Base-by-base conservation (phyloP, 1,284 basidiomycete species). In the Cerioporus squamosus region DNA sequence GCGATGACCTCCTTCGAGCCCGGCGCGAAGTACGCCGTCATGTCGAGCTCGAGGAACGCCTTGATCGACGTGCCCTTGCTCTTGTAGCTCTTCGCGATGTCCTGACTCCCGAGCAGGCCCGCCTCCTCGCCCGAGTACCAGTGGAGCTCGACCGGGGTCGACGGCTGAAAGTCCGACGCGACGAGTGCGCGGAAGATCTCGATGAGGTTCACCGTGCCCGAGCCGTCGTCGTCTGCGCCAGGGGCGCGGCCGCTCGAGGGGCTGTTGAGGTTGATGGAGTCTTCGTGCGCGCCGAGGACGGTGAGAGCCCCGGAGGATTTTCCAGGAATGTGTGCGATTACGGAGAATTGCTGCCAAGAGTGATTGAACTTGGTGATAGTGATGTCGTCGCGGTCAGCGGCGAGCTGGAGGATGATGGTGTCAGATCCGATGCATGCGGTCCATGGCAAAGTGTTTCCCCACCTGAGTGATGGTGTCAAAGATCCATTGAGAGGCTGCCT, bases 191-290 rank as follows among this genome's bases (percentile, higher is more conserved):
- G 77, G 70, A 88, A 52, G 50, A 59, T 82, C 67, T 87, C 85
- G 26, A 92, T 75, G 31, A 86, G 76, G 42, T 87, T 87, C 47
- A 88, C 87, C 5, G 84, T 84, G 14, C 88, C 89, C 10, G 83
- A 85, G 17, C 87, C 88, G 68, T 90, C 87, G 66, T 90, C 88
- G 65, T 90, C 88, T 0, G 86, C 87, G 69, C 79, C 84, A 45
- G 86, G 86, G n/a, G 86, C 83, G 46, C 83, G 80, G 8, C 78
- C 79, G 61, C 59, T 72, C 8, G 71, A 71, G 0, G 76, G 77
- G 53, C 61, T 75, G 64, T 55, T 68, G 59, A 79, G 71, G 70
- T 87, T 87, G 67, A 85, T 85, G 5, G 79, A 82, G 70, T 90
- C 87, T 71, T 86, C 82, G 69, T 90, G 88, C 0, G 85, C 83